Percentiles rank a stretch among this genome's conserved stretches.
These are phyloP conservation scores for Nicotiana tomentosiformis DNA, from an alignment of 257 asterid genomes.

Conservation along the genomic window DNA sequence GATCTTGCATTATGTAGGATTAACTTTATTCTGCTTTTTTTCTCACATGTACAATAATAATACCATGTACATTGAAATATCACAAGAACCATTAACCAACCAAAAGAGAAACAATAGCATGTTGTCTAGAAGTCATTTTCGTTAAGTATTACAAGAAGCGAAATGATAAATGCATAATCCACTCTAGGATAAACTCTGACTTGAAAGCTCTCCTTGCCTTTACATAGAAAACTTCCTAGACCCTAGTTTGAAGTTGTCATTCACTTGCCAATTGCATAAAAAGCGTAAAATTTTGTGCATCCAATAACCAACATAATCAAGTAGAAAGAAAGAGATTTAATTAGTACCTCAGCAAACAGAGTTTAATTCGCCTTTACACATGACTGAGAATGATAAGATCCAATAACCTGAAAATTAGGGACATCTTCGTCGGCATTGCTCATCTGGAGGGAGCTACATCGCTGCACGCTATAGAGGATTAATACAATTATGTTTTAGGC, in stretches of 20 bases:
- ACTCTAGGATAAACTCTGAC: conserved; percentile 43
- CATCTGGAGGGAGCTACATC: conserved; percentile 19
- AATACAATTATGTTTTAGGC: too few relatives aligned
- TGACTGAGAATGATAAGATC: conserved; percentile 31
- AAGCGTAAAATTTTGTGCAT: neutral
- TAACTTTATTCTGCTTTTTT: too few relatives aligned
- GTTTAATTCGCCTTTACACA: conserved; percentile 22
- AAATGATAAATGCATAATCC: conserved; percentile 28
- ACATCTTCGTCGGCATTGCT: conserved; percentile 14
- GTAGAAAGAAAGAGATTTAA: neutral
- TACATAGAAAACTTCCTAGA: conserved; percentile 13
- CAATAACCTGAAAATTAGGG: conserved; percentile 30
- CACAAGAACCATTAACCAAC: neutral
- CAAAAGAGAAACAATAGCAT: neutral
- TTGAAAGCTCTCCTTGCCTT: conserved; percentile 26
- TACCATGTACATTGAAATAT: neutral
- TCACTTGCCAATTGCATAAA: conserved; percentile 20
- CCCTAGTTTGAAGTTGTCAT: conserved; percentile 22
- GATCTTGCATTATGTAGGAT: neutral
- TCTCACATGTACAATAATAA: neutral
- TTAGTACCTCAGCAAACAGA: conserved; percentile 30
- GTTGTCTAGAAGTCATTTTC: conserved; percentile 19
- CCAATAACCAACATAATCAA: neutral
- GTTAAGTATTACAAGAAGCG: conserved; percentile 32
- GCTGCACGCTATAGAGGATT: conserved; percentile 27